phyloP scores from a whole-genome alignment of 805 yeast species.

The Schwanniomyces yamadae region DNA sequence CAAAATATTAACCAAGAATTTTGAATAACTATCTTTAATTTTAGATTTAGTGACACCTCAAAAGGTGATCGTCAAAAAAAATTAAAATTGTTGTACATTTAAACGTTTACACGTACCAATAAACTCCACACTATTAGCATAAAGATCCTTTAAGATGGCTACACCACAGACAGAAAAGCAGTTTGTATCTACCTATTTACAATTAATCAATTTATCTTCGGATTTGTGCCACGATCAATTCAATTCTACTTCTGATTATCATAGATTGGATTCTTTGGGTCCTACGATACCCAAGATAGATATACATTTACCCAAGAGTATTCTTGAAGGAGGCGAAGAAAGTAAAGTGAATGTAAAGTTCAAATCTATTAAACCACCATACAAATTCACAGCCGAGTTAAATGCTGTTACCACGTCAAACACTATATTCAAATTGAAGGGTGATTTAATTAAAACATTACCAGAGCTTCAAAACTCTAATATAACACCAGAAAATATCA shows the following conservation, averaged over 20 bases:
- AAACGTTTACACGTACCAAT: too few species aligned
- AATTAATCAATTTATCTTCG: conserved; percentile 46
- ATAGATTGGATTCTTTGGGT: conserved; percentile 33
- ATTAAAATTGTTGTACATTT: too few species aligned
- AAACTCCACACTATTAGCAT: too few species aligned
- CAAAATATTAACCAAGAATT: too few species aligned
- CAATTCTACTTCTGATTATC: conserved; percentile 30
- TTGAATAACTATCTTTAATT: neutral
- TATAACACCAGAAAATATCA: conserved; percentile 40
- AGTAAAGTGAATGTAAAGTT: conserved; percentile 33
- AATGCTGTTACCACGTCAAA: conserved; percentile 20
- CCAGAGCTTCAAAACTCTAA: conserved; percentile 26
- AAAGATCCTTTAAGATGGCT: too few species aligned
- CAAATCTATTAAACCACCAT: conserved; percentile 71
- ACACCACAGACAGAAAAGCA: conserved; percentile 33
- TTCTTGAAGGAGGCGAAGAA: conserved; percentile 4
- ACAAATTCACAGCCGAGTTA: conserved; percentile 47
- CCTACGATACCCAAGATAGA: conserved; percentile 50
- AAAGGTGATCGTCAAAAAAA: too few species aligned
- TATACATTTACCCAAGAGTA: conserved; percentile 26
- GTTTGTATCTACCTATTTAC: conserved; percentile 49
- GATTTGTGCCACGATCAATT: conserved; percentile 33
- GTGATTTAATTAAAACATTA: conserved; percentile 28
- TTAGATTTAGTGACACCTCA: conserved; percentile 2
- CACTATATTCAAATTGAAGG: conserved; percentile 40